A percentile compares a stretch with the other conserved stretches of the same genome.
These are phyloP conservation scores for Candida railenensis DNA, from an alignment of 805 yeast genomes.

Conservation along the genomic window DNA sequence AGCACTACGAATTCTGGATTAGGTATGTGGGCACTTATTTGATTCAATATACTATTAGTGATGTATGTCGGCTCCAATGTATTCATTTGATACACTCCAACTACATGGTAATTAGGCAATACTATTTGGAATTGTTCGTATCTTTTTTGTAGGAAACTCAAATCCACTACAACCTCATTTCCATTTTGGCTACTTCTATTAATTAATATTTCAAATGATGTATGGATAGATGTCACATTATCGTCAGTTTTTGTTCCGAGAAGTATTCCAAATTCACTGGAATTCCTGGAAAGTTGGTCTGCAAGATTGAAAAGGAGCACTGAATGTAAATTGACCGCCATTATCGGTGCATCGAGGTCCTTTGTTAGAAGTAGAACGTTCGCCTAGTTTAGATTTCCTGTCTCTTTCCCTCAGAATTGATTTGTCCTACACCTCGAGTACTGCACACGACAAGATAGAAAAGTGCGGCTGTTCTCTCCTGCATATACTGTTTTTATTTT, in stretches of 20 bases:
- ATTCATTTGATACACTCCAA: conserved; percentile 30
- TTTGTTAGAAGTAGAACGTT: no score
- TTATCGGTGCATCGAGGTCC: neutral
- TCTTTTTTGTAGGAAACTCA: conserved; percentile 22
- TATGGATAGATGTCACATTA: conserved; percentile 13
- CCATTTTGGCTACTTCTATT: neutral
- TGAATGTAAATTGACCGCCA: conserved; percentile 16
- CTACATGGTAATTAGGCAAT: conserved; percentile 22
- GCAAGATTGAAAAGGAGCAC: conserved; percentile 29
- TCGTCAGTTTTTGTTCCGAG: conserved; percentile 19
- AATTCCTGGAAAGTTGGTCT: conserved; percentile 26
- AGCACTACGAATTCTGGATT: neutral
- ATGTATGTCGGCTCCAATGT: conserved; percentile 3
- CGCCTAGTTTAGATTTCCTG: neutral
- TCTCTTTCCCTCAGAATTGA: no score
- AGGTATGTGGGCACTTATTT: neutral
- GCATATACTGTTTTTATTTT: neutral
- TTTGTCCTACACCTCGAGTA: no score
- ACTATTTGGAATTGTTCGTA: conserved; percentile 27
- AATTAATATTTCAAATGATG: conserved; percentile 30
- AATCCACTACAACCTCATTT: conserved; percentile 16
- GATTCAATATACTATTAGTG: conserved; percentile 4
- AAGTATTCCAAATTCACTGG: conserved; percentile 24
- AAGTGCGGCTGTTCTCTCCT: conserved; percentile 9
- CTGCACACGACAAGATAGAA: conserved; percentile 4